Evolutionary conservation across 441 rosid species (phyloP).

Genomic region (Croton setiger): DNA sequence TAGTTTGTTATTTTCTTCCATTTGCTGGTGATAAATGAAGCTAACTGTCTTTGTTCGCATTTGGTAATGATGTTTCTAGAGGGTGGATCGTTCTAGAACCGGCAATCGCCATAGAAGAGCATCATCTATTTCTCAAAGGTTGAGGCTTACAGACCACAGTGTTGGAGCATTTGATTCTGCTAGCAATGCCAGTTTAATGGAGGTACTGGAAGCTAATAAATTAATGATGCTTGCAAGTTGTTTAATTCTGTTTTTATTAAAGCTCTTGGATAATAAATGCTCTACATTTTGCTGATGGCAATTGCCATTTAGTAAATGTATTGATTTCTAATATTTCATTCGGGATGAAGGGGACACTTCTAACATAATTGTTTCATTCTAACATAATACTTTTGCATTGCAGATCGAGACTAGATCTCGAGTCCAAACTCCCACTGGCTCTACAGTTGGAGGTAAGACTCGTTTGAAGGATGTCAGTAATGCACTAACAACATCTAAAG

Average conservation of each 20-base stretch:
- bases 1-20: neutral
- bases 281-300: neutral
- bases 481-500: slow-evolving; percentile 95
- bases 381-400: slow-evolving; percentile 10
- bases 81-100: slow-evolving; percentile 80
- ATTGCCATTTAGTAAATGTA: neutral
- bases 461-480: slow-evolving; percentile 88
- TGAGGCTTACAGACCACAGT: slow-evolving; percentile 53
- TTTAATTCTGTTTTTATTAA: neutral
- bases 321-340: neutral
- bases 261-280: neutral
- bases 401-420: slow-evolving; percentile 87
- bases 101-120: slow-evolving; percentile 77
- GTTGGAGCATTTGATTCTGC: slow-evolving; percentile 57
- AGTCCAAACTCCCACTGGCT: slow-evolving; percentile 71
- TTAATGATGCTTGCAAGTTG: neutral
- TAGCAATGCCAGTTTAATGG: slow-evolving; percentile 88
- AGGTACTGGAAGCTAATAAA: slow-evolving; percentile 41
- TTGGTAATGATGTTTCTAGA: slow-evolving; percentile 36
- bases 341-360: neutral
- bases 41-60: slow-evolving; percentile 1
- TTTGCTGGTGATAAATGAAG: slow-evolving; percentile 4
- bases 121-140: slow-evolving; percentile 57
- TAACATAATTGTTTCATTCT: neutral
- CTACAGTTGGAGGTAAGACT: slow-evolving; percentile 57